Evolutionary conservation across 176 grass and related monocot genomes (phyloP), one percentile per base, ranked within the genome.

Genomic region (Aegilops bicornis): DNA sequence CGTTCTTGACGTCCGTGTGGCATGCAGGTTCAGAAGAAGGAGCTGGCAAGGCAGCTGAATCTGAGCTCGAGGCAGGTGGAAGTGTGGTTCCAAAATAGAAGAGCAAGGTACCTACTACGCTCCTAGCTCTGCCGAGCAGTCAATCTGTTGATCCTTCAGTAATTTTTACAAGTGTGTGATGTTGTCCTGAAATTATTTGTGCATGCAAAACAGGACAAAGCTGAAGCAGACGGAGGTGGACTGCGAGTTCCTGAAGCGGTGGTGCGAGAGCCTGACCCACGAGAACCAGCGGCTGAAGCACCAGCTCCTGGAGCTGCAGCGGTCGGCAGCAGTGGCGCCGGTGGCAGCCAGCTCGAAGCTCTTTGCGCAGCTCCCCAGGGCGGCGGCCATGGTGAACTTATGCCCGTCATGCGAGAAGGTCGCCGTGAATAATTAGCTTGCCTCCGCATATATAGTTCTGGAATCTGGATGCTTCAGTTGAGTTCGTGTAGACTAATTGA

Each of bases 51-150:
- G 67, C 85, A 87, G 79, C 86, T 94, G 83, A 91, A 97, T 66
- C 88, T 97, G 15, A 87, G 42, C 8, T 48, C 92, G 4, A 88
- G 95, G 60, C 95, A 97, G 80, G 95, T 97, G 5, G 95, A 97
- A 85, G 92, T 97, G 7, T 97, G 95, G 95, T 97, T 97, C 77
- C 95, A 97, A 67, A 97, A 97, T 8, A 91, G 92, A 90, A 94
- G 95, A 67, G 95, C 92, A 61, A 97, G 95, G 95, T 97, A 88
- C 22, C 1, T 83, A 7, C 25, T 12, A 64, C 59, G 27, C 27
- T 27, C 27, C 27, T 27, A 27, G 27, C 27, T 27, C 27, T 27
- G 2, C 27, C 27, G 27, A 27, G 27, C 27, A 27, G 27, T 27
- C 27, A 27, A 27, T 27, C 27, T 27, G 27, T 27, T 27, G 27